Evolutionary conservation across 768 basidiomycete genomes (phyloP).

Genomic region (Chiua virens): DNA sequence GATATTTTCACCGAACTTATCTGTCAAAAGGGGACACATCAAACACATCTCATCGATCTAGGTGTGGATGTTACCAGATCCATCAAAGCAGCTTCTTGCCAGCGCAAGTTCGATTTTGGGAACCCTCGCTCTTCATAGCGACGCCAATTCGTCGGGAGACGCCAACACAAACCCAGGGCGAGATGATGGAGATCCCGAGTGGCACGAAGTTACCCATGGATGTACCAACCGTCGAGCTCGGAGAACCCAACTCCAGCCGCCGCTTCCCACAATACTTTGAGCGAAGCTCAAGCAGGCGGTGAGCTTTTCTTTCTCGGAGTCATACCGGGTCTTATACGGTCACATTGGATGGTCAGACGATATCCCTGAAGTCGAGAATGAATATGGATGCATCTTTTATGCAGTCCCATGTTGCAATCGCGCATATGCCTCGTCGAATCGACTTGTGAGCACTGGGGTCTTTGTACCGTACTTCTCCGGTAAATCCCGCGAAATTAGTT

Average conservation of each 20-base stretch:
- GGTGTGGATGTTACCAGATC: constrained; percentile 8
- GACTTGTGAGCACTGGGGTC: not conserved
- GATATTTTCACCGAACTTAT: too few relatives aligned
- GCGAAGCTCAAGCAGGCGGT: not conserved
- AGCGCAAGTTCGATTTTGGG: constrained; percentile 3
- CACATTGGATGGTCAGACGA: not conserved
- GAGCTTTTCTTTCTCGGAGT: not conserved
- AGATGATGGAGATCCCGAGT: not conserved
- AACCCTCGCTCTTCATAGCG: not conserved
- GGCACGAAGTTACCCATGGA: not conserved
- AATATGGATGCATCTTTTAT: constrained; percentile 1
- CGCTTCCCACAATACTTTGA: constrained; percentile 7
- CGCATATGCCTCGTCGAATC: not conserved
- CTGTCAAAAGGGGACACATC: not conserved
- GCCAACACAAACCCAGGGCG: constrained; percentile 1
- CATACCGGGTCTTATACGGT: not conserved
- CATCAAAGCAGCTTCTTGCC: constrained; percentile 2
- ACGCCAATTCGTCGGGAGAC: not conserved
- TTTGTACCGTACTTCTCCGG: too few relatives aligned
- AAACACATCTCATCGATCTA: constrained; percentile 2
- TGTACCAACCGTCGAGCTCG: constrained; percentile 12
- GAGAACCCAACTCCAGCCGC: constrained; percentile 2
- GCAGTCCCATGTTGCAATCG: not conserved
- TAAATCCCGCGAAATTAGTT: too few relatives aligned
- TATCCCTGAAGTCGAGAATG: not conserved